These are phyloP conservation scores for Porpolomopsis calyptriformis DNA, from an alignment of 768 basidiomycete genomes.

Conservation along the genomic window DNA sequence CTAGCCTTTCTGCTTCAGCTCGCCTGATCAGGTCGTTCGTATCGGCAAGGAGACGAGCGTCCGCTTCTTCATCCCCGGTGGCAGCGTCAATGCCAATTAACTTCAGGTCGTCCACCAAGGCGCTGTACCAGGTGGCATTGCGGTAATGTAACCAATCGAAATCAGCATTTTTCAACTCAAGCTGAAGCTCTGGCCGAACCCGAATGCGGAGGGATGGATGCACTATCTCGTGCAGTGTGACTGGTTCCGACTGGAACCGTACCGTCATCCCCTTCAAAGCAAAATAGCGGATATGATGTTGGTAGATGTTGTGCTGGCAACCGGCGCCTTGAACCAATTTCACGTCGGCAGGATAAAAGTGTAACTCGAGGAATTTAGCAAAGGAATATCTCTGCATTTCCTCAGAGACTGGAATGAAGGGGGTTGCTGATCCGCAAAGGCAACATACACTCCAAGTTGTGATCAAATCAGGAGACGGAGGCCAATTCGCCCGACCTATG, in stretches of 20 bases:
- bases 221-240: conserved; percentile 75
- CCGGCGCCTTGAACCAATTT: conserved; percentile 77
- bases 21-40: conserved; percentile 58
- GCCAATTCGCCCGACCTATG: conserved; percentile 40
- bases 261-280: conserved; percentile 75
- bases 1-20: conserved; percentile 65
- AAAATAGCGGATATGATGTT: conserved; percentile 88
- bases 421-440: conserved; percentile 66
- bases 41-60: conserved; percentile 49
- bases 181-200: conserved; percentile 76
- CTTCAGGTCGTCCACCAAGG: conserved; percentile 64
- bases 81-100: conserved; percentile 68
- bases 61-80: conserved; percentile 66
- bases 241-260: conserved; percentile 77
- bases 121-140: conserved; percentile 66
- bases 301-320: conserved; percentile 91
- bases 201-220: conserved; percentile 83
- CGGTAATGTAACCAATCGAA: conserved; percentile 66
- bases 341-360: conserved; percentile 88
- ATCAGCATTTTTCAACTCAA: conserved; percentile 87
- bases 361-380: conserved; percentile 90
- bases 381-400: conserved; percentile 94
- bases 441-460: conserved; percentile 90
- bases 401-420: conserved; percentile 80
- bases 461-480: conserved; percentile 61